Conservation (phyloP, 2,329 filamentous ascomycete species). For the Phyllachora maydis region DNA sequence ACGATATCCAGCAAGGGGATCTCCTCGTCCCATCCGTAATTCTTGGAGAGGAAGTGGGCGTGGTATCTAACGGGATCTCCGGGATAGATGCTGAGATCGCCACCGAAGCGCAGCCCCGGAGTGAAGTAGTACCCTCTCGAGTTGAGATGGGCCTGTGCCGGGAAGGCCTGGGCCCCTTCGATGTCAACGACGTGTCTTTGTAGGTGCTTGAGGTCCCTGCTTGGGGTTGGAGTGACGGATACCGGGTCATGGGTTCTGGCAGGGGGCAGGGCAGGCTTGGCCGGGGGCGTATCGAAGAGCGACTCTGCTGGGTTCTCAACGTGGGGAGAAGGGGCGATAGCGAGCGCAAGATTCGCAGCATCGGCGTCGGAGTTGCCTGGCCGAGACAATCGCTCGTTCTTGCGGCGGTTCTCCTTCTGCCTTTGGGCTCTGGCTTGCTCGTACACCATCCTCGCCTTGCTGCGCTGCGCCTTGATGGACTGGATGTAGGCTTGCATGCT, state of each 20-base stretch:
- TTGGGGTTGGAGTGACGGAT: slow-evolving; percentile 19
- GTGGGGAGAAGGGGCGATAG: slow-evolving; percentile 5
- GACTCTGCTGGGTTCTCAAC: slow-evolving; percentile 4
- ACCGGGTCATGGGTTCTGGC: slow-evolving; percentile 3
- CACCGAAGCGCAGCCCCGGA: slow-evolving; percentile 84
- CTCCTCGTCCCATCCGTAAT: slow-evolving; percentile 70
- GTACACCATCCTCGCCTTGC: slow-evolving; percentile 17
- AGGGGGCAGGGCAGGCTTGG: slow-evolving; percentile 1
- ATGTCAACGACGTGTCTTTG: slow-evolving; percentile 3
- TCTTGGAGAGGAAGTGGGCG: slow-evolving; percentile 78
- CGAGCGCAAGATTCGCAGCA: not conserved
- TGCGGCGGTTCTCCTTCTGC: slow-evolving; percentile 1
- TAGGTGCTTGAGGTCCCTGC: slow-evolving; percentile 9
- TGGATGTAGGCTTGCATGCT: slow-evolving; percentile 43
- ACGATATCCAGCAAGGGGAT: slow-evolving; percentile 73
- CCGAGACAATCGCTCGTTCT: not conserved
- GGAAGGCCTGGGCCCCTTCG: slow-evolving; percentile 33
- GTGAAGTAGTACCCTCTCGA: slow-evolving; percentile 66
- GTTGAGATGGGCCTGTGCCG: slow-evolving; percentile 67
- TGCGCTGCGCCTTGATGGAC: slow-evolving; percentile 24
- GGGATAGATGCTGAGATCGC: slow-evolving; percentile 85
- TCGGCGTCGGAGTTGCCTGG: not conserved
- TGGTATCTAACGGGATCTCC: slow-evolving; percentile 90
- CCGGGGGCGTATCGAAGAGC: slow-evolving; percentile 3
- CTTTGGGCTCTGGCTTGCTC: slow-evolving; percentile 15